Evolutionary conservation across 192 early-diverging fungal genomes (phyloP).

Genomic region (Chytriomyces sp.): DNA sequence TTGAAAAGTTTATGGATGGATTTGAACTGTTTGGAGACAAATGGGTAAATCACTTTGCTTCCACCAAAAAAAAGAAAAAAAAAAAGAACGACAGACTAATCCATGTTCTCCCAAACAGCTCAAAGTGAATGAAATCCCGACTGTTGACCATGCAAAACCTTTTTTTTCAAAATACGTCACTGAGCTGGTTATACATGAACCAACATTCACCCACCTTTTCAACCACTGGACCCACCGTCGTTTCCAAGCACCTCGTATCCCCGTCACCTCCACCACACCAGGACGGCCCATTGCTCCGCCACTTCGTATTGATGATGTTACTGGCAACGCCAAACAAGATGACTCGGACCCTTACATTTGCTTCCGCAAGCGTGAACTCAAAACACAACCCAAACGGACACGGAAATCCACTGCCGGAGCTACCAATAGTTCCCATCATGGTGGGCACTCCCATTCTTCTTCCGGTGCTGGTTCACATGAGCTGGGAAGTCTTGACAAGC

Average conservation of each 20-base stretch:
- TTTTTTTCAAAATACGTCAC: conserved; percentile 33
- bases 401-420: conserved; percentile 82
- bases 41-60: conserved; percentile 41
- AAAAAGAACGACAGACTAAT: background rate
- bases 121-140: conserved; percentile 11
- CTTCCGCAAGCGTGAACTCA: conserved; percentile 94
- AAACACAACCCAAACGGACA: conserved; percentile 52
- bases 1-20: conserved; percentile 80
- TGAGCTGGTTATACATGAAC: background rate
- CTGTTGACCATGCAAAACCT: conserved; percentile 36
- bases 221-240: conserved; percentile 31
- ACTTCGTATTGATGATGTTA: conserved; percentile 29
- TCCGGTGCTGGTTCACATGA: conserved; percentile 48
- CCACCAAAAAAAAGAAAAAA: background rate
- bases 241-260: conserved; percentile 9
- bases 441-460: too few species aligned
- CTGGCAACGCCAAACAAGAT: conserved; percentile 26
- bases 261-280: conserved; percentile 17
- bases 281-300: conserved; percentile 29
- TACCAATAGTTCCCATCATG: too few species aligned
- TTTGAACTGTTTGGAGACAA: conserved; percentile 77
- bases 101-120: background rate
- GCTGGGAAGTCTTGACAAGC: conserved; percentile 81
- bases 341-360: conserved; percentile 95
- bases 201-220: conserved; percentile 12